Base-by-base conservation (phyloP, 305 asterid species). In the Fraxinus albicans region DNA sequence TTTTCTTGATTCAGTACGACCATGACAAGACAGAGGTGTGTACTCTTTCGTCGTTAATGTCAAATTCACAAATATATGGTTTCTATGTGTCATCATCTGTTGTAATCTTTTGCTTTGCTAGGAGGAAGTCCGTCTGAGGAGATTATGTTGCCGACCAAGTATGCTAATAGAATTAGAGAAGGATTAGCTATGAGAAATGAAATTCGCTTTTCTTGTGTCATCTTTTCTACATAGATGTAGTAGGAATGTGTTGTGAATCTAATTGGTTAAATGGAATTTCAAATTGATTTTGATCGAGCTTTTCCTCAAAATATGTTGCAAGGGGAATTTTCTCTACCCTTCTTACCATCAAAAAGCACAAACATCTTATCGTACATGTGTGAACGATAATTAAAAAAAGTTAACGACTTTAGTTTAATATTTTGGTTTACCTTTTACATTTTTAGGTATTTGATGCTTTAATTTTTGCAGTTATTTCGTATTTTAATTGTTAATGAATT, bases 61-160 rank as follows among this genome's bases (percentile, higher is more conserved):
- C 74, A 27, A 53, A 12, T 53, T 65, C 77, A 58, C 73, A 17
- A 67, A 21, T 25, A 10, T 80, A 17, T 79, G 50, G 40, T 31
- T 31, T 29, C 67, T 40, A 6, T 77, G 34, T 73, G 38, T 67
- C 15, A 33, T 67, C 8, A 25, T 60, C 76, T 78, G 47, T 38
- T 83, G 21, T 77, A 34, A 21, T 17, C 79, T 76, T 58, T 74
- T 38, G 44, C 80, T 58, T 27, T 80, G 81, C 67, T 85, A 95
- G 99, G 99, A 94, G 84, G 88, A 53, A 72, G 99, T 95, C 50
- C 92, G 89, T 81, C 81, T 94, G 89, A 88, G 88, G 90, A 92
- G 97, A 87, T 85, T 95, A 75, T 95, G 99, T 83, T 88, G 85
- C 85, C 91, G 93, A 83, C 97, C 98, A 77, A 81, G 83, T 84